Base-by-base conservation (phyloP, 441 rosid genomes). In the Arabidopsis lyrata region DNA sequence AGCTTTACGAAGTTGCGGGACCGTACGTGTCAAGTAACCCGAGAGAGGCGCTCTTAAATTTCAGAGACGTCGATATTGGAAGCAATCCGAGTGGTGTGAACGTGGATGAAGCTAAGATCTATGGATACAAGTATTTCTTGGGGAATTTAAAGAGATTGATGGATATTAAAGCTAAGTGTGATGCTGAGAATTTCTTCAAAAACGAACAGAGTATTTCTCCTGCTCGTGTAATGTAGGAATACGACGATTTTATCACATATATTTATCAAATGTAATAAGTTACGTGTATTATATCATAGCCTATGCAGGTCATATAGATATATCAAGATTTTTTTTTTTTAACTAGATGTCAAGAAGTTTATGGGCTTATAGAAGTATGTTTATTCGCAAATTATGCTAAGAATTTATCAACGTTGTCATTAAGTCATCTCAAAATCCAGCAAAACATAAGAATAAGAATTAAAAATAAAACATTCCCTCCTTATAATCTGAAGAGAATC, bases 21-120 rank as follows among this genome's bases (percentile, higher is more conserved):
- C 83, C 93, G 15, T 89, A 80, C 27, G 87, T 86, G 3, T 88
- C 95, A 12, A 82, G 70, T 73, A 77, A 79, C 38, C 95, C 97
- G 0, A 81, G 97, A 75, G 41, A 55, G 9, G 86, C 93, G 5
- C 89, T 85, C 68, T 75, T 86, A 62, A 91, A 91, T 36, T 89
- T 87, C 39, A 84, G 86, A 73, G 97, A 91, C 75, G 75, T 89
- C 48, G 97, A 91, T 61, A 11, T 75, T 53, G 73, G 78, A 75
- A 75, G 50, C 38, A 74, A 74, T 50, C 78, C 78, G 11, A 74
- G 78, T 67, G 73, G 68, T 42, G 62, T 74, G 54, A 45, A 54
- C 35, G 36, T 75, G 6, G 70, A 68, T 15, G 70, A 75, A 29
- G 74, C 79, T 68, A 62, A 32, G 69, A 68, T 75, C 16, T 75